Conservation (phyloP, 345 rosid genomes). For the Citrus unshiu region DNA sequence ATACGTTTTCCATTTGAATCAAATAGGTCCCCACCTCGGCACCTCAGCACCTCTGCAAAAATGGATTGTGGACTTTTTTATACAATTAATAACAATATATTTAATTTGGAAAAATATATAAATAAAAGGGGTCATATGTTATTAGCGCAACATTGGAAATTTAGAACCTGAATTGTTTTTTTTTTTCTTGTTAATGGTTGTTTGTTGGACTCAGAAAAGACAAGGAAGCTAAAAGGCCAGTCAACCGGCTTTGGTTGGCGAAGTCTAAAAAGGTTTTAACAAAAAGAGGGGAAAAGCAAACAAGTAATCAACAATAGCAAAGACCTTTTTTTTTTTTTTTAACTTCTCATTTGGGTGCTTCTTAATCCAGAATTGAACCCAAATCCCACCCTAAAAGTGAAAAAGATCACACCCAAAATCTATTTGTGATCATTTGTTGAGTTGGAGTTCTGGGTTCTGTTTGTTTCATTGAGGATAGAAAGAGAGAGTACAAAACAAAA, state of each 20-base stretch:
- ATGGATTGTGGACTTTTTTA: not conserved
- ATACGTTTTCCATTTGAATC: not conserved
- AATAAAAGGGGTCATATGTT: not conserved
- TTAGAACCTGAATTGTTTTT: not conserved
- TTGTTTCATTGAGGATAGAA: not conserved
- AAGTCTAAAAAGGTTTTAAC: constrained; percentile 25
- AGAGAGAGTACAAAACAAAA: not conserved
- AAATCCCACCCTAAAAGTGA: not conserved
- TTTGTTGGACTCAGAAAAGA: constrained; percentile 2
- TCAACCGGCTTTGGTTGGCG: constrained; percentile 29
- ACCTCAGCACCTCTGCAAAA: no score
- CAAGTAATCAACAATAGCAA: not conserved
- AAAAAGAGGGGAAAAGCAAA: not conserved
- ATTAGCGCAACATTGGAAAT: no score
- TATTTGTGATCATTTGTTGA: not conserved
- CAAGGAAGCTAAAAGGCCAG: constrained; percentile 15
- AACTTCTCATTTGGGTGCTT: not conserved
- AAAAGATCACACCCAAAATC: not conserved
- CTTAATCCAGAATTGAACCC: not conserved
- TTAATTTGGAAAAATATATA: no score
- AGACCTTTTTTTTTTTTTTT: not conserved
- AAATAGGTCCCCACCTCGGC: not conserved
- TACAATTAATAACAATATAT: no score
- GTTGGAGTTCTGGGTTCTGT: constrained; percentile 3
- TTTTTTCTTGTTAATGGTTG: not conserved